Conservation (phyloP, 495 filamentous ascomycete species). For the Aspergillus egyptiacus region DNA sequence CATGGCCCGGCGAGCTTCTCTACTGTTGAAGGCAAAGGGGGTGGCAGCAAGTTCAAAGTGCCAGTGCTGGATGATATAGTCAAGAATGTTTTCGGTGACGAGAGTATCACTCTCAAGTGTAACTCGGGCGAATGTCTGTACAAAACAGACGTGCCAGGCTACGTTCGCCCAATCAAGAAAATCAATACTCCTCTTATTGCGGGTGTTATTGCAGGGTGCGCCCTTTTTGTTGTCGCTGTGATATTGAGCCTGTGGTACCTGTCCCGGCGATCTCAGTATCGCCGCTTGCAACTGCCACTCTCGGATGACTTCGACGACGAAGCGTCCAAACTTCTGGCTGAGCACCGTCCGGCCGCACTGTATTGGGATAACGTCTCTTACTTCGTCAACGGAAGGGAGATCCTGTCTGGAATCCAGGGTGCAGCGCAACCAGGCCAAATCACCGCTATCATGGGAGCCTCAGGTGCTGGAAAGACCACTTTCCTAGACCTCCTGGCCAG, state of each 20-base stretch:
- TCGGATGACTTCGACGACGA: constrained; percentile 90
- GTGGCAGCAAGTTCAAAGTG: constrained; percentile 79
- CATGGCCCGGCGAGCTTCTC: constrained; percentile 80
- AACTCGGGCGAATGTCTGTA: constrained; percentile 87
- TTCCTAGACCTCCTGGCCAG: constrained; percentile 95
- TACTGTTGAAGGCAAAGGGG: constrained; percentile 50
- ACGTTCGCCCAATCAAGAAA: constrained; percentile 77
- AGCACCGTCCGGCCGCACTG: constrained; percentile 84
- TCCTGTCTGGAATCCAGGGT: constrained; percentile 74
- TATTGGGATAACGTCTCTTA: constrained; percentile 89
- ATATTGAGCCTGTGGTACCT: constrained; percentile 85
- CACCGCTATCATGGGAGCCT: constrained; percentile 97
- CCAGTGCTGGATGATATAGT: constrained; percentile 88
- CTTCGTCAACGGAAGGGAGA: constrained; percentile 76
- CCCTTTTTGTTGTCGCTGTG: constrained; percentile 79
- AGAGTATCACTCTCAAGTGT: constrained; percentile 78
- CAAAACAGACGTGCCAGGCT: constrained; percentile 86
- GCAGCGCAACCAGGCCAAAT: constrained; percentile 85
- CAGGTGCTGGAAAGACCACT: constrained; percentile 93
- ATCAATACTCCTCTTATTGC: constrained; percentile 98
- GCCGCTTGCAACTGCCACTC: constrained; percentile 68
- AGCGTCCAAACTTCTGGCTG: constrained; percentile 71
- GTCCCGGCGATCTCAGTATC: constrained; percentile 60
- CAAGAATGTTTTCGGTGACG: constrained; percentile 79
- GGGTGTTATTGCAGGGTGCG: constrained; percentile 81